phyloP scores from a whole-genome alignment of 352 stramenopile genomes.

The Phytopythium kandeliae region DNA sequence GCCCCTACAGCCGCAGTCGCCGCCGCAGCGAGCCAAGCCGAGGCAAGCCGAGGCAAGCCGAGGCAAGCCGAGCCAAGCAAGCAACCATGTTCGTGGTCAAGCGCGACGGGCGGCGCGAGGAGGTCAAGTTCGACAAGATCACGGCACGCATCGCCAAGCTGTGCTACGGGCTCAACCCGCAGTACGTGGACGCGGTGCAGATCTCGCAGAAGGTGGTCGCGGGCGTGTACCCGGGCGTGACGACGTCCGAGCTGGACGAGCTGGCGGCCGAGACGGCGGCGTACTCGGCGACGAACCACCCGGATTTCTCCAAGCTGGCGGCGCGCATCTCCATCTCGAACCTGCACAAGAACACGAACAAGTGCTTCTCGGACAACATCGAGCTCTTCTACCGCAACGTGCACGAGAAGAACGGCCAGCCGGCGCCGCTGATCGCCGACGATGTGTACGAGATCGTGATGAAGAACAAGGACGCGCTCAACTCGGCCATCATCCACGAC shows the following conservation, averaged over 20 bases:
- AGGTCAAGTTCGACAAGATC: slow-evolving; percentile 99
- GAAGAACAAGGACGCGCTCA: slow-evolving; percentile 93
- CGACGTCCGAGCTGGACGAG: slow-evolving; percentile 98
- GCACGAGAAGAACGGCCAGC: slow-evolving; percentile 94
- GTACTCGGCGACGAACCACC: slow-evolving; percentile 96
- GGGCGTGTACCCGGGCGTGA: slow-evolving; percentile 98
- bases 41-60: no score
- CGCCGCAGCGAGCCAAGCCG: background rate
- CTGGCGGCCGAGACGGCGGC: slow-evolving; percentile 97
- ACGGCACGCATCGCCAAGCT: slow-evolving; percentile 97
- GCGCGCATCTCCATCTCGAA: slow-evolving; percentile 98
- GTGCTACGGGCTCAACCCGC: slow-evolving; percentile 96
- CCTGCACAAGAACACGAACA: slow-evolving; percentile 98
- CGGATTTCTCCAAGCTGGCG: slow-evolving; percentile 98
- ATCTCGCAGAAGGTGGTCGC: slow-evolving; percentile 99
- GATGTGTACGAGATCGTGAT: slow-evolving; percentile 96
- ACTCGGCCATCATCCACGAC: slow-evolving; percentile 96
- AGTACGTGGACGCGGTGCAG: slow-evolving; percentile 95
- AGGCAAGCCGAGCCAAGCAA: no score
- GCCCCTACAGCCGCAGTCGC: background rate
- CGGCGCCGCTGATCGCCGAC: slow-evolving; percentile 92
- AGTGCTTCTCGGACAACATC: slow-evolving; percentile 94
- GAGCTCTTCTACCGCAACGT: slow-evolving; percentile 93
- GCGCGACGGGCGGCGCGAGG: slow-evolving; percentile 89
- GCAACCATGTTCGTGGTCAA: slow-evolving; percentile 97